A percentile compares a stretch with the other conserved stretches of the same genome.
Conservation (phyloP, 1,139 yeast genomes). For the Yamadazyma dendronema region DNA sequence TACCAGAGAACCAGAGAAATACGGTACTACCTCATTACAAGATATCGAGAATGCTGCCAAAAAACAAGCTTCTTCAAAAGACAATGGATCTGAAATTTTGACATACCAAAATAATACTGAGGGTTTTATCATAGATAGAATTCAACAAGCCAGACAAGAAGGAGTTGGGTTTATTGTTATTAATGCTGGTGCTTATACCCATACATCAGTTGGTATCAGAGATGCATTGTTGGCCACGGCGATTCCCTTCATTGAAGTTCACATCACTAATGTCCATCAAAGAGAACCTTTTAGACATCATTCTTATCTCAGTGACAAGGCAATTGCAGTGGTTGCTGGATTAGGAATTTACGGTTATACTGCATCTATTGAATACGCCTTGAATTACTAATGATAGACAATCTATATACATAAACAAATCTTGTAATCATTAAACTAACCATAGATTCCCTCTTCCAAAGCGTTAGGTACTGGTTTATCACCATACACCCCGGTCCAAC, state of each 20-base stretch:
- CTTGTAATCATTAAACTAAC: slow-evolving; percentile 26
- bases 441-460: slow-evolving; percentile 74
- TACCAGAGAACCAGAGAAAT: slow-evolving; percentile 50
- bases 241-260: slow-evolving; percentile 49
- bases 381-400: slow-evolving; percentile 31
- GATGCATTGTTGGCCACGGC: slow-evolving; percentile 49
- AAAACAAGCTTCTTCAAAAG: slow-evolving; percentile 30
- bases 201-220: slow-evolving; percentile 49
- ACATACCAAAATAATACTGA: slow-evolving; percentile 45
- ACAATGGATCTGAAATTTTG: slow-evolving; percentile 30
- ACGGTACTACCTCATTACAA: slow-evolving; percentile 42
- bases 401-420: not conserved
- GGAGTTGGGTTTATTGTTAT: slow-evolving; percentile 42
- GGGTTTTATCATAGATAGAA: slow-evolving; percentile 46
- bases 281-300: slow-evolving; percentile 52
- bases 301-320: slow-evolving; percentile 47
- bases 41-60: slow-evolving; percentile 42
- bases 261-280: slow-evolving; percentile 49
- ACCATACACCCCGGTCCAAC: slow-evolving; percentile 89
- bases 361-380: slow-evolving; percentile 47
- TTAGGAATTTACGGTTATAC: slow-evolving; percentile 51
- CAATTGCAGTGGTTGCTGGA: slow-evolving; percentile 48
- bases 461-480: slow-evolving; percentile 63
- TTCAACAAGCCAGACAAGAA: slow-evolving; percentile 42
- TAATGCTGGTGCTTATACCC: slow-evolving; percentile 54